Percentiles rank a stretch among this genome's conserved stretches.
phyloP scores from a whole-genome alignment of 257 asterid species.

The Solanum clarkiae region DNA sequence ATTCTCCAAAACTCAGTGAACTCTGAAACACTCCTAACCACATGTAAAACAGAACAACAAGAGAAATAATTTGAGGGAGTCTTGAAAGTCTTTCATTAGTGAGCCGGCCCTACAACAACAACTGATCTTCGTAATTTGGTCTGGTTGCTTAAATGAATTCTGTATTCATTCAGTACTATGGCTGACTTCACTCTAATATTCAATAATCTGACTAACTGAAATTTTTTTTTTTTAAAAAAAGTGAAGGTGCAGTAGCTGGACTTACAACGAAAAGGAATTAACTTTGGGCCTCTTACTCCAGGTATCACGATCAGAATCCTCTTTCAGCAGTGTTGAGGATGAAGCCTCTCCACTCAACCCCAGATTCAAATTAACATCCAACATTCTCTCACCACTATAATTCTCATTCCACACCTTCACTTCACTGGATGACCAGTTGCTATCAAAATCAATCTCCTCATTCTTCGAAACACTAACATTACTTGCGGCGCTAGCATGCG shows the following conservation, averaged over 20 bases:
- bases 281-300: slow-evolving; percentile 83
- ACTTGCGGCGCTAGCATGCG: slow-evolving; percentile 8
- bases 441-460: slow-evolving; percentile 12
- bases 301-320: slow-evolving; percentile 23
- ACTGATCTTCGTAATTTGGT: neutral
- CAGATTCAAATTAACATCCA: slow-evolving; percentile 53
- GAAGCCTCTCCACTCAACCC: slow-evolving; percentile 69
- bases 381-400: slow-evolving; percentile 17
- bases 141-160: neutral
- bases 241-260: neutral
- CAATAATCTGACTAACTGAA: neutral
- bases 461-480: neutral
- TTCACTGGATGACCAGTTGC: neutral
- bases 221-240: too few relatives aligned
- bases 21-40: neutral
- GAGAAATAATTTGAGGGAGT: neutral
- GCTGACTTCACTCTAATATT: slow-evolving; percentile 11
- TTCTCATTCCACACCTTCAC: slow-evolving; percentile 3
- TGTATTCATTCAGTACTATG: neutral
- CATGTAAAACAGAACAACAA: neutral
- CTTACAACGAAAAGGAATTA: slow-evolving; percentile 69
- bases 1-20: neutral
- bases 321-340: slow-evolving; percentile 31
- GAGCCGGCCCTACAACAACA: neutral
- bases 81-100: neutral